Base-by-base conservation (phyloP, 1,284 basidiomycete genomes). In the Ustilago trichophora region DNA sequence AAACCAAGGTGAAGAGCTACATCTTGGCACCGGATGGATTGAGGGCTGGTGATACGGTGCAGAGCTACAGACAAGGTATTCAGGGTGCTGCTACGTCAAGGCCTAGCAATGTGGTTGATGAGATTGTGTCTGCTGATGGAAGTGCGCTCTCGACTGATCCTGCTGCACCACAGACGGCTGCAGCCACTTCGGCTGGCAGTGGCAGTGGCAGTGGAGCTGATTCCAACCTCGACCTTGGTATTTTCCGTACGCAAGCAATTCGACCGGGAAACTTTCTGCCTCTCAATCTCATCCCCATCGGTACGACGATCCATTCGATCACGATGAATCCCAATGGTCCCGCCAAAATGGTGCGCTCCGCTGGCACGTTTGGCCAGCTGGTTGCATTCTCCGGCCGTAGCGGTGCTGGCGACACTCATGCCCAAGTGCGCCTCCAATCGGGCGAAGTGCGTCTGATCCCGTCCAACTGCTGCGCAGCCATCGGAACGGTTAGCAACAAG, bases 191-290 rank as follows among this genome's bases (percentile, higher is more conserved):
- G 8, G 9, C 36, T 37, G 34, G 22, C 6, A 32, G 34, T 6
- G 85, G 86, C 24, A 83, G 85, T 11, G 84, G 87, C 36, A 87
- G 87, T n/a, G n/a, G n/a, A n/a, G n/a, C n/a, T n/a, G n/a, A n/a
- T n/a, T n/a, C n/a, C n/a, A n/a, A n/a, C n/a, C n/a, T n/a, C n/a
- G 90, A 92, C 83, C 40, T 96, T 32, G 93, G 93, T 85, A 85
- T 93, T 35, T 87, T 98, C 43, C 90, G 94, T 33, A 88, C 91
- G 1, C 84, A 89, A 73, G 93, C 92, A 1, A 85, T 98, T 80
- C 90, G 91, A 80, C 89, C 91, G 0, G 95, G 95, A 37, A 98
- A 98, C 79, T 93, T 95, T 46, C 87, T 98, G 13, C 94, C 93
- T 0, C 84, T 98, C 47, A 88, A 89, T 48, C 88, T 97, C 64